A percentile compares a stretch with the other conserved stretches of the same genome.
These are phyloP conservation scores for Astrocystis sublimbata DNA, from an alignment of 495 filamentous ascomycete genomes.

Conservation along the genomic window DNA sequence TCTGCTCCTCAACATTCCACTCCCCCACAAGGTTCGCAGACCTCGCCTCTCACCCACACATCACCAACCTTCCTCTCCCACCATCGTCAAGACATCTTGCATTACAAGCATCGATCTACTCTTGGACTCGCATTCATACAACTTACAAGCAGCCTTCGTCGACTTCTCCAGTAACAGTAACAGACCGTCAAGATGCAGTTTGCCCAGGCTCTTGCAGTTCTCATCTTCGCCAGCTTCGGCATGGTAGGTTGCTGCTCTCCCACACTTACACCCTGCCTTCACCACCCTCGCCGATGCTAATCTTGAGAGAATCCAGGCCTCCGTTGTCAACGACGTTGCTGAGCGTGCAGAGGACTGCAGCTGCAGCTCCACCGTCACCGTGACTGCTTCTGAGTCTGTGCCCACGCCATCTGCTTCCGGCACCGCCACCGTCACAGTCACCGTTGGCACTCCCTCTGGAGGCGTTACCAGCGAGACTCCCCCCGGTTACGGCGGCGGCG, in stretches of 20 bases:
- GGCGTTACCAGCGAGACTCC: constrained; percentile 13
- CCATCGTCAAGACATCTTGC: not conserved
- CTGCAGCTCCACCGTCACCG: constrained; percentile 26
- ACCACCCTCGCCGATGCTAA: constrained; percentile 9
- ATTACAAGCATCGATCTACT: not conserved
- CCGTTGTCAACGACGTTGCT: constrained; percentile 17
- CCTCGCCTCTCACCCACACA: not conserved
- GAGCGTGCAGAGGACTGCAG: constrained; percentile 27
- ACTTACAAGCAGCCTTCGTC: constrained; percentile 19
- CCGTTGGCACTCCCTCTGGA: not conserved
- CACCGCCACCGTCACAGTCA: constrained; percentile 16
- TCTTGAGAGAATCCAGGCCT: constrained; percentile 15
- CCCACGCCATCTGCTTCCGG: not conserved
- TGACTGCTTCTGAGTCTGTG: constrained; percentile 15
- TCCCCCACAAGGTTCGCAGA: too few relatives aligned
- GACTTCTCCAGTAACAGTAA: constrained; percentile 10
- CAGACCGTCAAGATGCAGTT: constrained; percentile 37
- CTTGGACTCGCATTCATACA: constrained; percentile 1
- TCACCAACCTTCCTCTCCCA: not conserved
- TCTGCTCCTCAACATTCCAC: not conserved
- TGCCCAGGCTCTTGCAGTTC: constrained; percentile 29
- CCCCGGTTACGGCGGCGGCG: constrained; percentile 17
- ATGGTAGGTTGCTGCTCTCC: constrained; percentile 40
- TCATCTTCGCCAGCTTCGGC: constrained; percentile 37
- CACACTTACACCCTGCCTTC: not conserved